A percentile compares a stretch with the other conserved stretches of the same genome.
phyloP scores from a whole-genome alignment of 352 stramenopile genomes.

The Plasmopara muralis region DNA sequence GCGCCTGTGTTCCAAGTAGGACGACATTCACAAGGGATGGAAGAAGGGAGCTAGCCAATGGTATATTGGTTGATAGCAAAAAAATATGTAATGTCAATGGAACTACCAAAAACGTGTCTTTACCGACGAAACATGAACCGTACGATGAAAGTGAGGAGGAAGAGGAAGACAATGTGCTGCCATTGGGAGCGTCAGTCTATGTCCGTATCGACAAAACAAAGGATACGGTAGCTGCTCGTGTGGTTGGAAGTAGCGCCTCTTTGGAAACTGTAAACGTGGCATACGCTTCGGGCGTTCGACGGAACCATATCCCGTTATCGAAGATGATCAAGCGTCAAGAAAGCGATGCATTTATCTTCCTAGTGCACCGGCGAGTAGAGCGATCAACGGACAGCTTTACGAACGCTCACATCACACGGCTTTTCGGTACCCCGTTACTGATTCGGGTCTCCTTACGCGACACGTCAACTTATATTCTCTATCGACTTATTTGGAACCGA shows the following conservation, averaged over 20 bases:
- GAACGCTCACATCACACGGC: conserved; percentile 64
- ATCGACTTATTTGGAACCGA: conserved; percentile 70
- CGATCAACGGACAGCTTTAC: conserved; percentile 74
- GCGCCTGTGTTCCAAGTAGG: not conserved
- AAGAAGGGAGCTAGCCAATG: conserved; percentile 3
- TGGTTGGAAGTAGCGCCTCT: conserved; percentile 55
- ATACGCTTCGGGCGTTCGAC: conserved; percentile 47
- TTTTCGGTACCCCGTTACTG: conserved; percentile 75
- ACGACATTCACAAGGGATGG: not conserved
- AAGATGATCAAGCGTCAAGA: conserved; percentile 49
- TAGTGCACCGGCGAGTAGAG: conserved; percentile 83
- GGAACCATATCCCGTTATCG: conserved; percentile 53
- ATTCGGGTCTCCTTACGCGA: conserved; percentile 56
- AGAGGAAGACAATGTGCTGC: conserved; percentile 29
- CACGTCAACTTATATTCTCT: conserved; percentile 70
- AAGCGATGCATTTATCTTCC: conserved; percentile 58
- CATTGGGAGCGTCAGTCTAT: conserved; percentile 51
- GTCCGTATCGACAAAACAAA: conserved; percentile 61
- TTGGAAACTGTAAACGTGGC: conserved; percentile 62
- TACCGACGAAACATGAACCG: not conserved
- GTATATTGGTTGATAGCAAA: not conserved
- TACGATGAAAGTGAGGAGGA: conserved; percentile 14
- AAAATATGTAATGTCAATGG: not conserved
- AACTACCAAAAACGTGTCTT: not conserved
- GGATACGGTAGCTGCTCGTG: conserved; percentile 46